These are phyloP conservation scores for Podila epigama DNA, from an alignment of 192 early-diverging fungal genomes.

Conservation along the genomic window DNA sequence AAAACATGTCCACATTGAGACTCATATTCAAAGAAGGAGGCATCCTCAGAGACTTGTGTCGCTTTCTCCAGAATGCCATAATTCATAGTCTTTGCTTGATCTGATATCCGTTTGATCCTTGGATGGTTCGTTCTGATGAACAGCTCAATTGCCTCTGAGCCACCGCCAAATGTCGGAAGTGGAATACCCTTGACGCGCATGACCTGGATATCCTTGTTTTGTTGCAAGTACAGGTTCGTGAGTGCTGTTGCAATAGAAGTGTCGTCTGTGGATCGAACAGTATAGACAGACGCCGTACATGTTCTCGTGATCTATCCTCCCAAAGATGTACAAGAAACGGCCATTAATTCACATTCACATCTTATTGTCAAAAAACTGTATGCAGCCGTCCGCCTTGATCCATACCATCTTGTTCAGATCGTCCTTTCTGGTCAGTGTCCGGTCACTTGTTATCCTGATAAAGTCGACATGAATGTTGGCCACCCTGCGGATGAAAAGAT, in stretches of 20 bases:
- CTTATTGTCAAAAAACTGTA: background rate
- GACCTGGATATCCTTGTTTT: constrained; percentile 23
- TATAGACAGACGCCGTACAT: constrained; percentile 34
- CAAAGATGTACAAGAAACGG: background rate
- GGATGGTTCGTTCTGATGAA: constrained; percentile 20
- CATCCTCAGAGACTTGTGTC: background rate
- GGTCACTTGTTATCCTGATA: constrained; percentile 17
- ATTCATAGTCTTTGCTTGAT: too few relatives aligned
- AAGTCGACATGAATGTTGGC: constrained; percentile 30
- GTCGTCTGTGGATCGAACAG: constrained; percentile 15
- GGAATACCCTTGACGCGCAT: constrained; percentile 6
- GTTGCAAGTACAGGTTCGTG: constrained; percentile 25
- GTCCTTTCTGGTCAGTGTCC: background rate
- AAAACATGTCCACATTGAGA: background rate
- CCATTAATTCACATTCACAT: background rate
- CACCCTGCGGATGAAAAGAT: background rate
- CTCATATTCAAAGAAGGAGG: background rate
- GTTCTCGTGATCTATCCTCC: constrained; percentile 13
- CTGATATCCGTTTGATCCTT: background rate
- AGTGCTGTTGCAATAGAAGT: constrained; percentile 9
- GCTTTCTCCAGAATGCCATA: constrained; percentile 2
- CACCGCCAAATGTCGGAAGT: background rate
- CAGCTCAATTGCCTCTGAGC: constrained; percentile 1
- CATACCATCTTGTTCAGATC: constrained; percentile 12
- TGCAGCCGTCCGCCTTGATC: background rate